These are phyloP conservation scores for Triticum turgidum DNA, from an alignment of 176 grass and related monocot genomes.

Conservation along the genomic window DNA sequence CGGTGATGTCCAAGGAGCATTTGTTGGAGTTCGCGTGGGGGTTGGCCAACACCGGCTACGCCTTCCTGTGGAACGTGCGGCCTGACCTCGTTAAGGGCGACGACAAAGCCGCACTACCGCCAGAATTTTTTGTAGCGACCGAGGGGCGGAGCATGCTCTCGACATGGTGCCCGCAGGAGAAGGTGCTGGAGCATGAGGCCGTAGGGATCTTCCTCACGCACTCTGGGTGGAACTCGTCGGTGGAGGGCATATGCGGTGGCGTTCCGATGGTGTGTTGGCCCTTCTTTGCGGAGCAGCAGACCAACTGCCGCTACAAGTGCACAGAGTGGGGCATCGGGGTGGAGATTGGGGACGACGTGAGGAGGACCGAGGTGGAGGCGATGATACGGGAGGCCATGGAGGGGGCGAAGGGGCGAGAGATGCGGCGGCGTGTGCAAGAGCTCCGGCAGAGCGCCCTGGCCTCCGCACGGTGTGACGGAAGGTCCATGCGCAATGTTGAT, in stretches of 20 bases:
- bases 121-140: too few species aligned
- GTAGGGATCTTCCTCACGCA: conserved; percentile 78
- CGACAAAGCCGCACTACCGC: too few species aligned
- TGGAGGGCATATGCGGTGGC: conserved; percentile 52
- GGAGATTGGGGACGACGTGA: conserved; percentile 32
- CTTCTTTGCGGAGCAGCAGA: conserved; percentile 66
- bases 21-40: too few species aligned
- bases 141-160: not conserved
- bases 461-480: too few species aligned
- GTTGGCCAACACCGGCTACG: too few species aligned
- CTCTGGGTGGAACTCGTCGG: conserved; percentile 82
- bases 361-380: not conserved
- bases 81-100: too few species aligned
- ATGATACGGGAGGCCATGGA: not conserved
- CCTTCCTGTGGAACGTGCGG: too few species aligned
- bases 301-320: conserved; percentile 54
- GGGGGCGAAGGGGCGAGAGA: not conserved
- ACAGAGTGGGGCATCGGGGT: conserved; percentile 43
- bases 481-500: too few species aligned
- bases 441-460: too few species aligned
- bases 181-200: conserved; percentile 41
- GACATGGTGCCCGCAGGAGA: conserved; percentile 48
- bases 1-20: too few species aligned
- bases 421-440: not conserved
- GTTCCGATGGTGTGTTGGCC: conserved; percentile 56